Evolutionary conservation across 2,329 filamentous ascomycete species (phyloP), one percentile per base, ranked within the genome.

Genomic region (Arthrobotrys sphaeroides): DNA sequence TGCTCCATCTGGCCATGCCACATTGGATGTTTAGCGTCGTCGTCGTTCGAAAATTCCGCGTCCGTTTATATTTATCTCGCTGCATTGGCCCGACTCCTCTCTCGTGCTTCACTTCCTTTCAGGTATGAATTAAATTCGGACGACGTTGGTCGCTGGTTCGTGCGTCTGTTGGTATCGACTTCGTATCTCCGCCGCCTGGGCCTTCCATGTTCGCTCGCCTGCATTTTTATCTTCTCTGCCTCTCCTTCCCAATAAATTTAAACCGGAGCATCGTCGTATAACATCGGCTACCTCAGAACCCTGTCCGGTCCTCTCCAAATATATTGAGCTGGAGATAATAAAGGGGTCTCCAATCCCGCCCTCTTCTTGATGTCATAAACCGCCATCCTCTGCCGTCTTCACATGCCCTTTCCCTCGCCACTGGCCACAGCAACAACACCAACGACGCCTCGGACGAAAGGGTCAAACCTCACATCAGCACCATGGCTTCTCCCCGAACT

Each of bases 401-500:
- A 55, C 55, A 70, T 53, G 33, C 42, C 16, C n/a, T n/a, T n/a
- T n/a, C n/a, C 22, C 31, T 55, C 51, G 31, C 51, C 31, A 22
- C n/a, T n/a, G n/a, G 51, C 31, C 51, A 51, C 24, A 31, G 45
- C 28, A 51, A 24, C 36, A 22, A 36, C 16, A n/a, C 65, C 2
- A 43, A 51, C 36, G 36, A 57, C 47, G 36, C 38, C 51, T 55
- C 51, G 51, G 51, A 13, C 51, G 18, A 55, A 53, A 38, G 51
- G 51, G 51, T 24, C 51, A 55, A 55, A 55, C 51, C 51, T 55
- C 51, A 55, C 47, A 13, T 33, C 22, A 24, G 36, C 53, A 55
- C 22, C 24, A 75, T 75, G 72, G 60, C 64, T 13, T 75, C 72
- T 16, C 72, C 72, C 16, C 68, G 67, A 60, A 75, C 72, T 7